These are phyloP conservation scores for Neonectria sp. DNA, from an alignment of 2,329 filamentous ascomycete genomes.

Conservation along the genomic window DNA sequence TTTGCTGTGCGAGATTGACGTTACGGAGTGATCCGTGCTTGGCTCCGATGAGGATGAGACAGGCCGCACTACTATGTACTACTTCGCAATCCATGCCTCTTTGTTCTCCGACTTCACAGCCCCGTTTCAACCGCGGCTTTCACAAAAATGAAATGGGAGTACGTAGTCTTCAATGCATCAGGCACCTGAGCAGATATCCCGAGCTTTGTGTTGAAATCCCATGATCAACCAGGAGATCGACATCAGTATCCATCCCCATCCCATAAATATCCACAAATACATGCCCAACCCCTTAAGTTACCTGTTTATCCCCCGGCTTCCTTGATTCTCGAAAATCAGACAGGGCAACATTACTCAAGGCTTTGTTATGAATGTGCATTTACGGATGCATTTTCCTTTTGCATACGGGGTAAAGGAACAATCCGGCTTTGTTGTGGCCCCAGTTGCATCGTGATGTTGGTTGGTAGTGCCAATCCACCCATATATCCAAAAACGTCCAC, in stretches of 20 bases:
- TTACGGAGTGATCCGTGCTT: not conserved
- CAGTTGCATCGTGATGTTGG: too few relatives aligned
- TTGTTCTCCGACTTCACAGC: conserved; percentile 1
- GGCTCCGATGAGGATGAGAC: not conserved
- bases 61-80: not conserved
- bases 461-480: not conserved
- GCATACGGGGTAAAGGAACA: not conserved
- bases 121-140: not conserved
- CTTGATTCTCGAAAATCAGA: not conserved
- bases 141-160: not conserved
- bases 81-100: not conserved
- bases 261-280: conserved; percentile 5
- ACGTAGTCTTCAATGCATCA: not conserved
- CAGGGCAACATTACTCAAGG: not conserved
- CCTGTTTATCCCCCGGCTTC: not conserved
- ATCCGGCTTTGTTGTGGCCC: not conserved
- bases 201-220: not conserved
- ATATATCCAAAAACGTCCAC: not conserved
- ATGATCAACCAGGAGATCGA: not conserved
- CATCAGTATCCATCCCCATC: not conserved
- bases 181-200: not conserved
- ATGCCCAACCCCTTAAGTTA: not conserved
- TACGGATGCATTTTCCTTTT: not conserved
- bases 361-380: not conserved
- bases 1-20: conserved; percentile 5